Conservation (phyloP, 106 monocot species). For the Allium fistulosum region DNA sequence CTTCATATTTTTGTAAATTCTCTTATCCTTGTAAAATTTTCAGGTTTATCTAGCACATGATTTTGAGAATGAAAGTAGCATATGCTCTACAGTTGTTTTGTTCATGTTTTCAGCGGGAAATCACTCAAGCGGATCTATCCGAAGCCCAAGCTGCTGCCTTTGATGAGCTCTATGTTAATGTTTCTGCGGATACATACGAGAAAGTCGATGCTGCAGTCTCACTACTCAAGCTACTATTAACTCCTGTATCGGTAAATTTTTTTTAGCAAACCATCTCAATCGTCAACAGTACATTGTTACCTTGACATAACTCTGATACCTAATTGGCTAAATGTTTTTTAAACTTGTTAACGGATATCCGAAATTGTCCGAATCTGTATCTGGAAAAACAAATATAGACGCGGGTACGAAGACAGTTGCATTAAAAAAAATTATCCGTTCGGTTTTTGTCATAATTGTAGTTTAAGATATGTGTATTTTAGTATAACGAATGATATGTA, state of each 20-base stretch:
- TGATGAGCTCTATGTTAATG: slow-evolving; percentile 63
- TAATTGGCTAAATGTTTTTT: too few species aligned
- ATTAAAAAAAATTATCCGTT: too few species aligned
- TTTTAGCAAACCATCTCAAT: neutral
- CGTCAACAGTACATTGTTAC: too few species aligned
- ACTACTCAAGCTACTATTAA: slow-evolving; percentile 70
- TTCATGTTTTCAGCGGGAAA: slow-evolving; percentile 50
- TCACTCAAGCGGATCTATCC: slow-evolving; percentile 50
- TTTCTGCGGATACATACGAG: slow-evolving; percentile 80
- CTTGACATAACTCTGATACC: too few species aligned
- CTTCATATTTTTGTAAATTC: neutral
- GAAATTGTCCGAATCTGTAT: too few species aligned
- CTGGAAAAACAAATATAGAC: too few species aligned
- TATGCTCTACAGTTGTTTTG: neutral
- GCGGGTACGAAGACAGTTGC: too few species aligned
- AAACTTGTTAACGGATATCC: too few species aligned
- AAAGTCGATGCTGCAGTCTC: slow-evolving; percentile 92
- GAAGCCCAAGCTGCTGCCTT: slow-evolving; percentile 38
- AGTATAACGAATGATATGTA: too few species aligned
- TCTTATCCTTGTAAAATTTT: neutral
- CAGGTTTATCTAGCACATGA: neutral
- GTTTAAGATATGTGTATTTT: too few species aligned
- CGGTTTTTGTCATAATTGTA: too few species aligned
- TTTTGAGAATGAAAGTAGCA: too few species aligned
- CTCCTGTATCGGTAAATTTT: slow-evolving; percentile 61